Base-by-base conservation (phyloP, 495 filamentous ascomycete genomes). In the Podospora bellae-mahoneyi region DNA sequence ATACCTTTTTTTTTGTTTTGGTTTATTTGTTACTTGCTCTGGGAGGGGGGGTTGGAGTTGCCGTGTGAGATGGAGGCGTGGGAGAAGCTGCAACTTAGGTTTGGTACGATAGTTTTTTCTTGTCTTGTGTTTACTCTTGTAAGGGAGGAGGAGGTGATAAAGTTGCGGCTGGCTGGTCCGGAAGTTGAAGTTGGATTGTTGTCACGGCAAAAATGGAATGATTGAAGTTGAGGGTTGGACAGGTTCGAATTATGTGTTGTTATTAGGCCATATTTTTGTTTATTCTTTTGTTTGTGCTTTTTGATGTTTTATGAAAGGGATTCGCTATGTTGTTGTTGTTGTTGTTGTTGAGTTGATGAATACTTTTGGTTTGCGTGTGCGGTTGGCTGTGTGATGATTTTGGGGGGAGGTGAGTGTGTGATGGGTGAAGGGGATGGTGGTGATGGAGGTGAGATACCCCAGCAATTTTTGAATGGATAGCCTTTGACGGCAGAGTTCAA, bases 131-230 rank as follows among this genome's bases (percentile, higher is more conserved):
- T 48, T 48, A 13, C 13, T 48, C 9, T 3, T 48, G 39, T 39
- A 32, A 48, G 30, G 20, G 60, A 62, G 27, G 28, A 28, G 16
- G 16, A 20, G 28, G 20, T 13, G 61, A 39, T 39, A 48, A 48
- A 48, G 39, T 48, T 48, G 61, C 9, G 32, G 61, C 34, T 23
- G 61, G 61, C 61, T 63, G 61, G 61, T 63, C 61, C 61, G 61
- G 61, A 63, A 48, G 30, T 10, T 28, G 4, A 32, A 32, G 60
- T 62, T 62, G 23, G 23, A 20, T 9, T 62, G 30, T 32, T 32
- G 30, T 7, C 30, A 32, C 30, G 30, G 30, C 30, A 32, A 32
- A 32, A 32, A 32, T 32, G 30, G 30, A 7, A 32, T 32, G 30
- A 32, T 4, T 4, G 7, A 32, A 32, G 30, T 5, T 32, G 30